Base-by-base conservation (phyloP, 116 monocot species). In the Iris pallida region DNA sequence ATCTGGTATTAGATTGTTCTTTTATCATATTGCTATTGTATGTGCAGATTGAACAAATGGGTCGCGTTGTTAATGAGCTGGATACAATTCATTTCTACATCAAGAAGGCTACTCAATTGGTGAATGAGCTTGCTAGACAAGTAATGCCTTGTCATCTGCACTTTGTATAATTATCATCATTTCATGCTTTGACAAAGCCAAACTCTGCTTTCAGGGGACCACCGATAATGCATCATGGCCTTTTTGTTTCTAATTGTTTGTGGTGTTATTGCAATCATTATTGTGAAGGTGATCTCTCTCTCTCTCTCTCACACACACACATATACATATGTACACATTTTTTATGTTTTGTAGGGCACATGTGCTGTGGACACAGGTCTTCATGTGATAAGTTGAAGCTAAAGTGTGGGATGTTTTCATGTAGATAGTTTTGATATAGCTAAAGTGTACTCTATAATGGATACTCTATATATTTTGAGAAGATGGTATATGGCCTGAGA, bases 201-300 rank as follows among this genome's bases (percentile, higher is more conserved):
- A 69, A 0, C 5, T 51, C 1, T 14, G 6, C 48, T 67, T 67
- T 67, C 84, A 96, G 96, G 87, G 92, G 40, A 92, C 97, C n/a
- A 92, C 92, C 11, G 97, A 97, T 63, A 87, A 81, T 87, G 89
- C 85, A 92, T 97, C 77, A 97, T 97, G 97, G 30, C 71, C 15
- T 78, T 97, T 53, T 59, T 97, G 54, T 72, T 92, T 70, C 67
- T 97, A 7, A 90, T 92, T 71, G 92, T 97, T 13, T 85, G 82
- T 69, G 97, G 92, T 61, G 92, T 92, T 17, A 87, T 97, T 73
- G 92, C 92, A 47, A 92, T 92, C 62, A 83, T 97, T 60, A n/a
- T 97, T 58, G 92, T 97, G 65, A 97, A 97, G 97, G 97, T 97
- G 76, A 44, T 56, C 8, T 30, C 47, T 48, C 41, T 4, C 8